phyloP scores from a whole-genome alignment of 352 stramenopile genomes.

The Phytopythium kandeliae region DNA sequence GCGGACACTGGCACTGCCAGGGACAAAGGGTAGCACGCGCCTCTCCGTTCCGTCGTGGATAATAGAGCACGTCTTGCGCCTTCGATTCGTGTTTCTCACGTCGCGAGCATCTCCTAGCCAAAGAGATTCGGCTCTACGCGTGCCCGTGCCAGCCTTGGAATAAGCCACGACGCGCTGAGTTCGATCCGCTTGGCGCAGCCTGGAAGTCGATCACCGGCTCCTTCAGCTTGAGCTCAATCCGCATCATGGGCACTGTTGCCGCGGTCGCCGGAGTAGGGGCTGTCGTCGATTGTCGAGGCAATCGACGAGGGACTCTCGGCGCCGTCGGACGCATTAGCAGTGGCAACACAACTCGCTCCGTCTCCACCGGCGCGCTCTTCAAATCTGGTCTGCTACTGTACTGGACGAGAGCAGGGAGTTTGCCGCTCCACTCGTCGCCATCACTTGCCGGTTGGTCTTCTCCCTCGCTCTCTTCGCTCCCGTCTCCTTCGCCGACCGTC shows the following conservation, averaged over 20 bases:
- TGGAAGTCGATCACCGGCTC: constrained; percentile 45
- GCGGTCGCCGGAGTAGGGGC: constrained; percentile 10
- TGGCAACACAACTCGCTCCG: constrained; percentile 19
- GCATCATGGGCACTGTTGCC: constrained; percentile 24
- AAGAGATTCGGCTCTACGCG: background rate
- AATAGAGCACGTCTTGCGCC: constrained; percentile 2
- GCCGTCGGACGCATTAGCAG: constrained; percentile 13
- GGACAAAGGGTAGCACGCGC: background rate
- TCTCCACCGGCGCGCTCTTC: background rate
- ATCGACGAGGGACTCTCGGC: background rate
- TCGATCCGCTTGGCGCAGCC: background rate
- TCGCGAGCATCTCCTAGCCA: no score
- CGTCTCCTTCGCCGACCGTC: constrained; percentile 18
- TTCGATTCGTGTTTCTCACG: no score
- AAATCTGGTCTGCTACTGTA: background rate
- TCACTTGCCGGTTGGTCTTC: background rate
- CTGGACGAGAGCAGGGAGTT: background rate
- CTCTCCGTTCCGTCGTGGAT: background rate
- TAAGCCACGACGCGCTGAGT: constrained; percentile 15
- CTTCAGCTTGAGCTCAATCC: constrained; percentile 54
- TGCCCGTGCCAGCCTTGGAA: constrained; percentile 7
- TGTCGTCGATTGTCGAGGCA: background rate
- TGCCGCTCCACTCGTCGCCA: background rate
- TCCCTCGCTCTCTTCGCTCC: constrained; percentile 7
- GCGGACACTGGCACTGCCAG: background rate